These are phyloP conservation scores for Phaeoacremonium minimum DNA, from an alignment of 2,329 filamentous ascomycete species.

Conservation along the genomic window DNA sequence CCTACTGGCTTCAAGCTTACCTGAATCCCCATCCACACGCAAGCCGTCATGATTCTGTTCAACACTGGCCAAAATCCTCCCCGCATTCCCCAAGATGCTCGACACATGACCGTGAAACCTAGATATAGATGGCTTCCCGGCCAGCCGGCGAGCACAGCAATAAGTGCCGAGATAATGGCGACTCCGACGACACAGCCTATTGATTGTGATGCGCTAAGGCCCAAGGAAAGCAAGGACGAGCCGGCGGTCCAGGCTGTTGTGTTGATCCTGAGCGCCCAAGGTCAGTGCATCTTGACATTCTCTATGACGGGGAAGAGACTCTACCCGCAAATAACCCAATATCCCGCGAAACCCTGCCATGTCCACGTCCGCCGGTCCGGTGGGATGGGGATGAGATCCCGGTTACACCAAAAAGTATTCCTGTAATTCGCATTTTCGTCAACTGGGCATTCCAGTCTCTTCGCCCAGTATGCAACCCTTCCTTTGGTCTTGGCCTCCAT, in stretches of 20 bases:
- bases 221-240: conserved; percentile 18
- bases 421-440: conserved; percentile 21
- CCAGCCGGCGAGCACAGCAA: conserved; percentile 27
- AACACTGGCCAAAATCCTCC: conserved; percentile 24
- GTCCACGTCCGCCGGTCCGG: conserved; percentile 18
- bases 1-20: conserved; percentile 18
- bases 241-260: conserved; percentile 22
- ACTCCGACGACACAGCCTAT: conserved; percentile 24
- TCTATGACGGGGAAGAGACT: no score
- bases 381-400: conserved; percentile 22
- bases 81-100: conserved; percentile 18
- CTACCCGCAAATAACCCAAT: conserved; percentile 22
- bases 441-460: conserved; percentile 10
- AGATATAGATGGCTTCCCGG: conserved; percentile 24
- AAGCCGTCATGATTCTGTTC: conserved; percentile 22
- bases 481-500: conserved; percentile 1
- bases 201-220: conserved; percentile 20
- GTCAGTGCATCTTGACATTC: no score
- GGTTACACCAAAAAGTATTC: conserved; percentile 25
- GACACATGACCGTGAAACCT: conserved; percentile 25
- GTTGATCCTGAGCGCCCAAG: conserved; percentile 15
- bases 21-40: conserved; percentile 24
- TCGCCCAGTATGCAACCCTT: conserved; percentile 7
- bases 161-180: conserved; percentile 22
- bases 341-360: conserved; percentile 22